A percentile compares a stretch with the other conserved stretches of the same genome.
Evolutionary conservation across 2,329 filamentous ascomycete species (phyloP).

Genomic region (Penicillium sp.): DNA sequence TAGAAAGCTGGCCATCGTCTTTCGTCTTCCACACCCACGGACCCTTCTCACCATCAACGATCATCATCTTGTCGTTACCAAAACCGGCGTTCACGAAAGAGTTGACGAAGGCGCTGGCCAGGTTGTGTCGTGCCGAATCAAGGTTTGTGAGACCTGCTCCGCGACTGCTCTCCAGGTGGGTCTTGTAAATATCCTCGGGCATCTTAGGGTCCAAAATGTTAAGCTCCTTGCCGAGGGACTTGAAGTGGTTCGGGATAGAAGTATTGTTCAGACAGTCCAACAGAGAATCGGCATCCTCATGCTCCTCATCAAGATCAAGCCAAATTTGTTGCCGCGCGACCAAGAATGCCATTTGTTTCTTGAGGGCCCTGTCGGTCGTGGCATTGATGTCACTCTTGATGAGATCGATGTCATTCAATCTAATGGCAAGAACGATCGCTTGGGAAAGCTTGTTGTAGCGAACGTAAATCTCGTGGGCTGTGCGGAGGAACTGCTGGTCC

Average conservation of each 20-base stretch:
- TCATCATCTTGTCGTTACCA: conserved; percentile 96
- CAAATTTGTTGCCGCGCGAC: conserved; percentile 89
- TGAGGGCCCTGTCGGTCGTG: conserved; percentile 76
- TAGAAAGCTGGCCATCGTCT: conserved; percentile 95
- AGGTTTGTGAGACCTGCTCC: conserved; percentile 92
- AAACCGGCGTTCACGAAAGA: conserved; percentile 96
- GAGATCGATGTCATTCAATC: conserved; percentile 81
- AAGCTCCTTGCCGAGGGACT: conserved; percentile 88
- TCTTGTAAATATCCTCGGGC: conserved; percentile 99
- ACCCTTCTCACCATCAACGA: conserved; percentile 82
- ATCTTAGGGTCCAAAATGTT: conserved; percentile 97
- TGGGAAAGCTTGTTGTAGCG: conserved; percentile 90
- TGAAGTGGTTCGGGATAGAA: conserved; percentile 88
- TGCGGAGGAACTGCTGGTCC: conserved; percentile 91
- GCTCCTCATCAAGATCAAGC: conserved; percentile 65
- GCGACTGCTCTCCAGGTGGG: conserved; percentile 91
- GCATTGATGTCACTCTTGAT: conserved; percentile 81
- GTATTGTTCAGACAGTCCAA: conserved; percentile 84
- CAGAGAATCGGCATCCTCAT: conserved; percentile 71
- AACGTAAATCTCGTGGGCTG: conserved; percentile 91
- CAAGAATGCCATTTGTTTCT: conserved; percentile 92
- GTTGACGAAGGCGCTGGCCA: conserved; percentile 95
- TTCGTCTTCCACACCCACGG: conserved; percentile 99
- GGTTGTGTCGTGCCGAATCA: conserved; percentile 92
- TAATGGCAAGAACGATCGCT: conserved; percentile 90